These are phyloP conservation scores for Emericellopsis cladophorae DNA, from an alignment of 2,329 filamentous ascomycete genomes.

Conservation along the genomic window DNA sequence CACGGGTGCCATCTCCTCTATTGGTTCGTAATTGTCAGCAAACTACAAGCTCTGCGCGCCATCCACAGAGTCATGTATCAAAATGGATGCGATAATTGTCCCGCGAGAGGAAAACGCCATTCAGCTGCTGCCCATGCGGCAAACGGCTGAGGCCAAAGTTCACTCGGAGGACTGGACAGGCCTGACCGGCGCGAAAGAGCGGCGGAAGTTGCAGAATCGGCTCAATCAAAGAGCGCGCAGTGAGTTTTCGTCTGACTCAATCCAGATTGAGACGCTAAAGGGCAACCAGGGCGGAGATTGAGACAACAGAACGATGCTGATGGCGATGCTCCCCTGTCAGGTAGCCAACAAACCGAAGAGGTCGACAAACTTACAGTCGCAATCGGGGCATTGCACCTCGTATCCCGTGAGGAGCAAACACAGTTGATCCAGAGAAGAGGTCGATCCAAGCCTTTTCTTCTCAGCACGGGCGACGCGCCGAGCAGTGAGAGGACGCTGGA, in stretches of 20 bases:
- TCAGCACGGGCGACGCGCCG: neutral
- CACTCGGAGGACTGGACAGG: conserved; percentile 17
- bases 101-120: neutral
- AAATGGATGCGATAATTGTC: no score
- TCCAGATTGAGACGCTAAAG: neutral
- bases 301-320: neutral
- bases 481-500: neutral
- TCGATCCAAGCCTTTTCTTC: neutral
- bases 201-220: conserved; percentile 11
- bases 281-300: neutral
- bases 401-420: neutral
- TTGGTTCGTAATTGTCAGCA: no score
- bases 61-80: no score
- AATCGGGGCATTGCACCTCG: neutral
- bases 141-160: neutral
- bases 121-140: neutral
- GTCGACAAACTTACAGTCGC: neutral
- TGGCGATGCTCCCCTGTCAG: neutral
- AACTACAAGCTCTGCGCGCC: no score
- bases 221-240: conserved; percentile 9
- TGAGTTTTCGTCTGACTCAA: neutral
- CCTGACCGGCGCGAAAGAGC: conserved; percentile 10
- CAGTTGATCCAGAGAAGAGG: neutral
- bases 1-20: no score
- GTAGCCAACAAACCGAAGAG: neutral